Evolutionary conservation across 2,329 filamentous ascomycete genomes (phyloP), one percentile per base, ranked within the genome.

Genomic region (Clarireedia monteithiana): DNA sequence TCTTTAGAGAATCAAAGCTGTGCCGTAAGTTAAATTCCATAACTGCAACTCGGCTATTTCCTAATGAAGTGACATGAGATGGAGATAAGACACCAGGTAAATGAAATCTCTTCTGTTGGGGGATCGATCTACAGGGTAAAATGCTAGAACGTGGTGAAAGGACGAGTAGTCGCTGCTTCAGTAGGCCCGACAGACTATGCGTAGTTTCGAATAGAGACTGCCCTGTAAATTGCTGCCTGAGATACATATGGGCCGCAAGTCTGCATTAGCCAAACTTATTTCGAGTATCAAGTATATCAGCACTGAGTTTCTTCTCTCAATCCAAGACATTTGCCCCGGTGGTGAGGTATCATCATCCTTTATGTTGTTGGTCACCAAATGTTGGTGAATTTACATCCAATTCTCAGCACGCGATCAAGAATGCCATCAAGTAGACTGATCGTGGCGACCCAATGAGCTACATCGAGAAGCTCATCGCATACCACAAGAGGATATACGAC

Each of bases 401-500:
- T 7, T 34, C 10, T 12, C 30, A 12, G 30, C 30, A 34, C 30
- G 30, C 30, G 30, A 34, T 34, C 30, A 34, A 34, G 30, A 34
- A 34, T 9, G 9, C 30, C 10, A 12, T 3, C 30, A 34, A 12
- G 10, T 12, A 34, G 30, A 34, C 30, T 34, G 12, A 14, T 34
- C 30, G 30, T 34, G 30, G 30, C 30, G 30, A 34, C 30, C 30
- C 30, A 34, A 34, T 34, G 30, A 34, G 30, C 9, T 34, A 14
- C 30, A 14, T 14, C 30, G 12, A 34, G 12, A 9, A n/a, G 39
- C 42, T 24, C 42, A 46, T 46, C 42, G 42, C 17, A 46, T 46
- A 26, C 53, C 46, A 6, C 17, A 55, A 36, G 17, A 27, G 38
- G 53, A 30, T 36, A 55, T 26, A 55, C 26, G 53, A 55, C 17